Evolutionary conservation across 108 stramenopile species (phyloP).

Genomic region (Nitzschia sp.): DNA sequence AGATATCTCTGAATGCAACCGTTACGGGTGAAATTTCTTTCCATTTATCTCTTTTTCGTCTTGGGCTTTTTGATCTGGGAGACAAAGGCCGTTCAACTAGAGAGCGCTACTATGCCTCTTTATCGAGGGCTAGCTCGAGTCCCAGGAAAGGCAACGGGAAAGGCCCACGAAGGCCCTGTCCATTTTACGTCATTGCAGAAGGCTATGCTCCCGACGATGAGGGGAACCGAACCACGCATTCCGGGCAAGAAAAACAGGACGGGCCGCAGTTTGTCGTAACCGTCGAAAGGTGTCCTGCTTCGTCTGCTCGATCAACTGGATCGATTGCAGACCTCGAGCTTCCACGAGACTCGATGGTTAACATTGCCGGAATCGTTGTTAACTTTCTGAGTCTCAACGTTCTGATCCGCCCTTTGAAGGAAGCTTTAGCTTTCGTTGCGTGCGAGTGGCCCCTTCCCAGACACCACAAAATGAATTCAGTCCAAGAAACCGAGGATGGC

Average conservation of each 20-base stretch:
- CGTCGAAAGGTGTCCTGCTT: constrained; percentile 32
- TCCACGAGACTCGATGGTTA: constrained; percentile 23
- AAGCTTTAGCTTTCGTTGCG: constrained; percentile 44
- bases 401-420: constrained; percentile 46
- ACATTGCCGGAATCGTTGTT: constrained; percentile 41
- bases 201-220: constrained; percentile 39
- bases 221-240: not conserved
- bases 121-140: not conserved
- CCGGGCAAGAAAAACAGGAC: constrained; percentile 12
- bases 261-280: constrained; percentile 47
- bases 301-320: constrained; percentile 20
- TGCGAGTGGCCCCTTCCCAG: constrained; percentile 31
- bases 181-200: constrained; percentile 55
- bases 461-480: not conserved
- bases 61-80: constrained; percentile 62
- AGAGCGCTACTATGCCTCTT: constrained; percentile 30
- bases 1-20: constrained; percentile 17
- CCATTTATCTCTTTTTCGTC: constrained; percentile 40
- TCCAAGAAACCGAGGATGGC: not conserved
- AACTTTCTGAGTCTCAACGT: constrained; percentile 58
- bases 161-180: constrained; percentile 36
- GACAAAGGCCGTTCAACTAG: constrained; percentile 49
- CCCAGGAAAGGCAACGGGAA: constrained; percentile 14
- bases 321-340: constrained; percentile 8
- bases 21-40: constrained; percentile 33